phyloP scores from a whole-genome alignment of 345 rosid genomes.

The Populus deltoides region DNA sequence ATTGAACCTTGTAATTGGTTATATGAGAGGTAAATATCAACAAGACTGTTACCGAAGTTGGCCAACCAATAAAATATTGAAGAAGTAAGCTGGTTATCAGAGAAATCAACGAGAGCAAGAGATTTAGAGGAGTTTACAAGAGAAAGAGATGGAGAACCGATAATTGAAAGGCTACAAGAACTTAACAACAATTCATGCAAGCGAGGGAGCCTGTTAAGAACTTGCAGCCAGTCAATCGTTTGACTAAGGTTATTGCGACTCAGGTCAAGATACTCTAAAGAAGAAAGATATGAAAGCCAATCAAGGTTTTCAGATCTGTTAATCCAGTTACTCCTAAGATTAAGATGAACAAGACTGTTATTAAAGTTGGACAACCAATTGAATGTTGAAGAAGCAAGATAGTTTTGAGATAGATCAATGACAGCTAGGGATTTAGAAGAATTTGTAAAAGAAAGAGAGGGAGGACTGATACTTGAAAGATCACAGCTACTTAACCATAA shows the following conservation, averaged over 20 bases:
- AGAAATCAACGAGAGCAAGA: too few species aligned
- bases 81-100: rapidly evolving
- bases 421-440: neutral
- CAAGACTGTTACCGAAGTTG: neutral
- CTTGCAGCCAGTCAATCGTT: neutral
- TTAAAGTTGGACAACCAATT: conserved; percentile 8
- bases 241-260: neutral
- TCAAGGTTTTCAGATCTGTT: too few species aligned
- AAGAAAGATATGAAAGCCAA: too few species aligned
- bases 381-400: conserved; percentile 1
- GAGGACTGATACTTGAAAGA: neutral
- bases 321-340: neutral
- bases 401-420: neutral
- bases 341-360: neutral
- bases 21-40: too few species aligned
- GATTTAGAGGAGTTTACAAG: too few species aligned
- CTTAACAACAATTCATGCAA: too few species aligned
- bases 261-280: neutral
- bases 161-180: neutral
- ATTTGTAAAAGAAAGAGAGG: conserved; percentile 1
- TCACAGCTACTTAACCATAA: too few species aligned
- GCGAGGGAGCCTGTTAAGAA: too few species aligned
- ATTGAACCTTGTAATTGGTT: too few species aligned
- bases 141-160: too few species aligned
- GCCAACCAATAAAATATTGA: too few species aligned